These are phyloP conservation scores for Parmelia sp. DNA, from an alignment of 495 filamentous ascomycete genomes.

Conservation along the genomic window DNA sequence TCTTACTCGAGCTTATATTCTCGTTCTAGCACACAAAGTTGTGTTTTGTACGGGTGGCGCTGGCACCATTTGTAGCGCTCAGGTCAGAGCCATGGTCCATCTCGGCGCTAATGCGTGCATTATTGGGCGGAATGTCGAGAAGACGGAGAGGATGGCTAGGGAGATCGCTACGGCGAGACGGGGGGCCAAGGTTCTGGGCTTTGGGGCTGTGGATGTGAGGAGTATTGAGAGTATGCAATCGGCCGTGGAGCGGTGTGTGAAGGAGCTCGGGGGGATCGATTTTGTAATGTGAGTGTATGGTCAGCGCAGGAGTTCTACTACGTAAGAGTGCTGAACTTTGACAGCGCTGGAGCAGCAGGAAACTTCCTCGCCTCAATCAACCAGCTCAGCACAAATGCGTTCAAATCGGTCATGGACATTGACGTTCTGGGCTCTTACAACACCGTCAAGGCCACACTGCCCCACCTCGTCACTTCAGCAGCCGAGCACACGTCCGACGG, in stretches of 20 bases:
- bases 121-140: constrained; percentile 82
- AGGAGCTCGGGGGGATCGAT: constrained; percentile 80
- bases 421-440: constrained; percentile 91
- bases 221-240: constrained; percentile 58
- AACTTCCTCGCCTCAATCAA: constrained; percentile 91
- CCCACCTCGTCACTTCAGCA: constrained; percentile 69
- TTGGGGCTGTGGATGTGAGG: constrained; percentile 81
- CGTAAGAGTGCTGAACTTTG: background rate
- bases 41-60: constrained; percentile 94
- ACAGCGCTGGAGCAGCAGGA: constrained; percentile 85
- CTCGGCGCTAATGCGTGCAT: constrained; percentile 93
- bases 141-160: constrained; percentile 71
- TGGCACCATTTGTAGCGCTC: constrained; percentile 87
- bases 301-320: background rate
- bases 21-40: constrained; percentile 65
- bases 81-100: constrained; percentile 83
- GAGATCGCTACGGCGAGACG: constrained; percentile 72
- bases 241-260: constrained; percentile 70
- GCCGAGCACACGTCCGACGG: constrained; percentile 50
- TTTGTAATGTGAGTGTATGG: constrained; percentile 70
- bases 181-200: constrained; percentile 76
- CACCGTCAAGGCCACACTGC: constrained; percentile 84
- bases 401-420: constrained; percentile 95
- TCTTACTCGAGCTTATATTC: background rate
- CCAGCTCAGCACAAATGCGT: constrained; percentile 76